Conservation (phyloP, 176 grass and related monocot species). For the Juncus inflexus region DNA sequence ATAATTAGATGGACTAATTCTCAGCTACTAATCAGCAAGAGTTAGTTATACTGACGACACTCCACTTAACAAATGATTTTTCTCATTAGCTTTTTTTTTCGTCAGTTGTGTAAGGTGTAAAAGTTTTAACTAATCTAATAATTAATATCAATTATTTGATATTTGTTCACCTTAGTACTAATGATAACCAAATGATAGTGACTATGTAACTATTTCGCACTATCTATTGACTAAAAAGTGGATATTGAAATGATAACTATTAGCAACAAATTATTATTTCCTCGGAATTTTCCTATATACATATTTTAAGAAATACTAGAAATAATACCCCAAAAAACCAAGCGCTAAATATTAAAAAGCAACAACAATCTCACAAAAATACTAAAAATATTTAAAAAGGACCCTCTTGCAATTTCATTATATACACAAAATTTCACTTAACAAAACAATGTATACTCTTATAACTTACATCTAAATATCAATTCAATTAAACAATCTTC, state of each 20-base stretch:
- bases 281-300: no score
- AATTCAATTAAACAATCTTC: constrained; percentile 29
- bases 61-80: no score
- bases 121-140: constrained; percentile 13
- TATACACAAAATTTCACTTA: constrained; percentile 21
- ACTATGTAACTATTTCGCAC: constrained; percentile 5
- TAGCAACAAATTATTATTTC: no score
- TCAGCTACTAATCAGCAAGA: no score
- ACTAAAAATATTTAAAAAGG: neutral
- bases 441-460: constrained; percentile 24
- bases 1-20: no score
- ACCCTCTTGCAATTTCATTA: constrained; percentile 9
- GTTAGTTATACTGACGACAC: no score
- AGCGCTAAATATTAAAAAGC: constrained; percentile 1
- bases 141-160: constrained; percentile 18
- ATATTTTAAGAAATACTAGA: no score
- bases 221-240: neutral
- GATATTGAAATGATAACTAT: no score
- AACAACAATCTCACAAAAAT: neutral
- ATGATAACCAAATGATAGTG: constrained; percentile 28
- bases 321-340: no score
- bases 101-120: neutral
- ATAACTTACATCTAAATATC: constrained; percentile 7
- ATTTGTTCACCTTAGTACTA: constrained; percentile 1
- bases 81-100: no score